Evolutionary conservation across 176 grass and related monocot species (phyloP).

Genomic region (Phoenix dactylifera): DNA sequence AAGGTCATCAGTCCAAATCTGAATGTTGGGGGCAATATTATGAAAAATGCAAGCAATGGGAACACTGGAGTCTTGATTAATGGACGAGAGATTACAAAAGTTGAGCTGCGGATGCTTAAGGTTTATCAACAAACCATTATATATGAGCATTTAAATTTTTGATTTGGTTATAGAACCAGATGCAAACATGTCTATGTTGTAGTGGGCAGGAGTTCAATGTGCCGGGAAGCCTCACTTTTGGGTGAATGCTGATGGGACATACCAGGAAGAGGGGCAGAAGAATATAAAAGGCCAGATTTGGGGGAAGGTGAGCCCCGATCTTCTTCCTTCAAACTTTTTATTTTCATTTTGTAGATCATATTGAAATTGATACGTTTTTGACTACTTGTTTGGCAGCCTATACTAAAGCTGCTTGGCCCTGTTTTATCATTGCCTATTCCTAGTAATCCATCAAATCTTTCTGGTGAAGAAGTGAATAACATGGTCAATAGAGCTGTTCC

Average conservation of each 20-base stretch:
- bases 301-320: constrained; percentile 54
- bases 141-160: background rate
- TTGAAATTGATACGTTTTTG: constrained; percentile 10
- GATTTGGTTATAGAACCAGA: constrained; percentile 19
- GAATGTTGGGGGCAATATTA: constrained; percentile 60
- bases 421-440: constrained; percentile 82
- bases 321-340: constrained; percentile 5
- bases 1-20: constrained; percentile 78
- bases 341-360: constrained; percentile 5
- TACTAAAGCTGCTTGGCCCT: constrained; percentile 84
- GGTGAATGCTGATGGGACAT: constrained; percentile 93
- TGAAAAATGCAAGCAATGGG: constrained; percentile 75
- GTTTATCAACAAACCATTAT: constrained; percentile 18
- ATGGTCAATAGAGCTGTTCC: constrained; percentile 31
- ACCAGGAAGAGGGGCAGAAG: constrained; percentile 96
- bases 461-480: constrained; percentile 37
- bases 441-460: constrained; percentile 38
- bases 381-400: constrained; percentile 43
- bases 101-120: constrained; percentile 92
- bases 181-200: constrained; percentile 23
- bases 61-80: constrained; percentile 86
- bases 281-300: constrained; percentile 86
- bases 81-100: constrained; percentile 92
- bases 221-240: constrained; percentile 99
- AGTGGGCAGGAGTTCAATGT: constrained; percentile 97